Conservation (phyloP, 169 alveolate species). For the Plasmodium blacklocki region DNA sequence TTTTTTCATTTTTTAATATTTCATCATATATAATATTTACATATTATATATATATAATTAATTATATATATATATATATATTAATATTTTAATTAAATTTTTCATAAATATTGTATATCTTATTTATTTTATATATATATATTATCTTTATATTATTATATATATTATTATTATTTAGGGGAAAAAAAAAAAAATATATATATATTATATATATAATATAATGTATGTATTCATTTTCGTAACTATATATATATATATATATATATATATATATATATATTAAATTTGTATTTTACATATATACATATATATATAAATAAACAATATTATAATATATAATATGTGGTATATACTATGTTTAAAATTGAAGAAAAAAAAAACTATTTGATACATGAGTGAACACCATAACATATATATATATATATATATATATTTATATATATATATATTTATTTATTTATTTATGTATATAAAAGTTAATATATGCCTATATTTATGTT, state of each 20-base stretch:
- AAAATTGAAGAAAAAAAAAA: too few species aligned
- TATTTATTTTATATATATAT: not conserved
- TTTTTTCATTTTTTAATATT: not conserved
- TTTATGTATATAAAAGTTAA: too few species aligned
- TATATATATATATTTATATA: too few species aligned
- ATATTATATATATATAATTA: too few species aligned
- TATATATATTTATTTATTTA: too few species aligned
- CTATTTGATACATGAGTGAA: too few species aligned
- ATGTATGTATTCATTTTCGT: conserved; percentile 13
- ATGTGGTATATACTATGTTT: too few species aligned
- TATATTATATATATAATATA: not conserved
- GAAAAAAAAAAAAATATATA: not conserved
- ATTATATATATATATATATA: conserved; percentile 1
- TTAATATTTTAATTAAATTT: conserved; percentile 44
- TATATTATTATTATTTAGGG: not conserved
- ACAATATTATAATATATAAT: not conserved
- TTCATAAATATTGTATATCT: conserved; percentile 24
- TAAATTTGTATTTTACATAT: conserved; percentile 41
- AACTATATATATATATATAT: not conserved
- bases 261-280: conserved; percentile 4
- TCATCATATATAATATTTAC: too few species aligned
- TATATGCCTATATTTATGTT: too few species aligned
- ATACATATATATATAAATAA: not conserved
- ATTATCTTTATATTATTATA: not conserved
- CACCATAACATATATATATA: too few species aligned